Base-by-base conservation (phyloP, 1,284 basidiomycete species). In the Heliocybe sulcata region DNA sequence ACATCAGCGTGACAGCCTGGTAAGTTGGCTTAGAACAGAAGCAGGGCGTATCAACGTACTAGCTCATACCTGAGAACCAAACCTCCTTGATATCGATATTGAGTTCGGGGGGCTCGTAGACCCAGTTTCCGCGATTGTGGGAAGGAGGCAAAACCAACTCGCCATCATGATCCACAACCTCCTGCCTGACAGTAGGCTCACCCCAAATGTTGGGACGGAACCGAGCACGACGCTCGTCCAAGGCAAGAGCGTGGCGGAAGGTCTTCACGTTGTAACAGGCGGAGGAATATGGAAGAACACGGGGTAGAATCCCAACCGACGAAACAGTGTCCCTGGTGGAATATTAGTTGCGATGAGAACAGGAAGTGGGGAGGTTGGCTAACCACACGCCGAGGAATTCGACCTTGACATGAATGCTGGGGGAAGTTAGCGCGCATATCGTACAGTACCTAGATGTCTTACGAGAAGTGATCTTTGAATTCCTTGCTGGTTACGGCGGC, bases 401-500 rank as follows among this genome's bases (percentile, higher is more conserved):
- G 50, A 83, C 75, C 33, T 73, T 62, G 12, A 82, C 79, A 35
- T 69, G 63, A 20, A 69, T 63, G 52, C 73, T 49, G 23, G 6
- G 3, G 6, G 20, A 25, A 49, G 16, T 49, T 22, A 29, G 27
- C 22, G n/a, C 22, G 3, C 3, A 16, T 26, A 22, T 26, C 23
- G 12, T 49, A 20, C 4, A 4, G 9, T 6, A 16, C 6, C 14
- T 14, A 25, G 22, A 29, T 6, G 23, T 14, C 47, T 26, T 26
- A 49, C 14, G 77, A 81, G 61, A 81, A 82, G 0, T 77, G 74
- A 55, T 71, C 68, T 62, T 82, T 82, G 70, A 80, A 82, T 1
- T 70, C 73, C 19, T 67, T 68, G 8, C 72, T 73, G 47, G 77
- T 67, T 47, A 65, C 64, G 56, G 72, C 66, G 26, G 76, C 77